A percentile compares a stretch with the other conserved stretches of the same genome.
phyloP scores from a whole-genome alignment of 805 yeast species.

The Candida xiaguanensis region DNA sequence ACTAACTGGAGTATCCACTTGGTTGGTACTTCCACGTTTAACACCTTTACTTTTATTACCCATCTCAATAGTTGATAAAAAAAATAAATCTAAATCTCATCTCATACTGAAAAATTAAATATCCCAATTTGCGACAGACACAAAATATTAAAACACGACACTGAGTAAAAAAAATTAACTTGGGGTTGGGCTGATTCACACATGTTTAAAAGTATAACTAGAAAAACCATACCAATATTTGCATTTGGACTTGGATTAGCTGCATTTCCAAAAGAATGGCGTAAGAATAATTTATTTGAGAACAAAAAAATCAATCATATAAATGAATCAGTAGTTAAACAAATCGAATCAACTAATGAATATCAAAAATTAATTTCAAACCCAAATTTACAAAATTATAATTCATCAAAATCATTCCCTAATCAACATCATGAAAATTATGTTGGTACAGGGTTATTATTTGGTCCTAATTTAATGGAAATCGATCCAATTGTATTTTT shows the following conservation, averaged over 20 bases:
- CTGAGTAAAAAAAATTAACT: constrained; percentile 2
- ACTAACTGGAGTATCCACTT: constrained; percentile 8
- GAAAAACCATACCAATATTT: constrained; percentile 24
- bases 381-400: constrained; percentile 10
- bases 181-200: neutral
- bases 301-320: constrained; percentile 14
- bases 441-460: constrained; percentile 68
- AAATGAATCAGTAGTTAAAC: constrained; percentile 18
- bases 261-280: constrained; percentile 23
- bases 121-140: constrained; percentile 3
- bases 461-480: constrained; percentile 64
- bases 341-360: constrained; percentile 17
- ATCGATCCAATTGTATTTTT: constrained; percentile 72
- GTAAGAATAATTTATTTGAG: constrained; percentile 14
- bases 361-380: constrained; percentile 17
- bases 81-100: constrained; percentile 4
- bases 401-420: constrained; percentile 38
- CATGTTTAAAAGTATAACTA: constrained; percentile 27
- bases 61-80: constrained; percentile 11
- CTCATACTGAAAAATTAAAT: neutral
- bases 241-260: constrained; percentile 30
- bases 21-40: constrained; percentile 20
- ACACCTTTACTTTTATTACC: constrained; percentile 24
- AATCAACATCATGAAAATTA: constrained; percentile 57
- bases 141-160: constrained; percentile 11